These are phyloP conservation scores for barrel medic (Medicago truncatula) DNA, from an alignment of 306 rosid genomes.

Conservation along the genomic window MtrunA17r5.0-ANR NC_053042.1:39639501-39640000, in stretches of 20 bases:
- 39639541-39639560: neutral
- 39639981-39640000: slow-evolving; percentile 6
- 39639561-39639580: neutral
- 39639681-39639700: neutral
- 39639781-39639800: neutral
- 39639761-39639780: neutral
- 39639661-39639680: neutral
- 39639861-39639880: neutral
- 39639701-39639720: neutral
- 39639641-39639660: neutral
- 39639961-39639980: neutral
- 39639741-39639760: neutral
- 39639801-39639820: neutral
- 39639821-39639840: neutral
- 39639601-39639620: neutral
- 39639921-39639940: neutral
- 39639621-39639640: neutral
- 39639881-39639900: neutral
- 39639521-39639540: neutral
- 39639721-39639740: neutral
- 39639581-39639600: neutral
- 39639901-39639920: neutral
- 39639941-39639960: neutral
- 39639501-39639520: neutral
- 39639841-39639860: neutral